Evolutionary conservation across 2,329 filamentous ascomycete genomes (phyloP).

Genomic region (Calonectria fujianensis): DNA sequence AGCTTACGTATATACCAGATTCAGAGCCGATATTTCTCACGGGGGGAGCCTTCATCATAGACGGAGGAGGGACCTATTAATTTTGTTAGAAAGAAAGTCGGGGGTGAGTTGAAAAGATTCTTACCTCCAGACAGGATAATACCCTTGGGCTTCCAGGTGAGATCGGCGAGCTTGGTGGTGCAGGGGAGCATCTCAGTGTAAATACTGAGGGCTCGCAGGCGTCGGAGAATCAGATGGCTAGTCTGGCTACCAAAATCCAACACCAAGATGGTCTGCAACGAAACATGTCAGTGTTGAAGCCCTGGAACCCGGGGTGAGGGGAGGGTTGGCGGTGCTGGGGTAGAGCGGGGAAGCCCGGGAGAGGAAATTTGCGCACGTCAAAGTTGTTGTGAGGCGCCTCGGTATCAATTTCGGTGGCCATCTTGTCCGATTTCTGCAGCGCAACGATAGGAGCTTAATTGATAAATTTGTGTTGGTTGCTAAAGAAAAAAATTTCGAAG

Average conservation of each 20-base stretch:
- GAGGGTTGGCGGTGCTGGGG: background rate
- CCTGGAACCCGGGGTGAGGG: no score
- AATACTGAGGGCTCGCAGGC: constrained; percentile 85
- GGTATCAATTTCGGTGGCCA: constrained; percentile 25
- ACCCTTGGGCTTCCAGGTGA: constrained; percentile 77
- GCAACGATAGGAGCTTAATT: no score
- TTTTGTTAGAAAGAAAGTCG: no score
- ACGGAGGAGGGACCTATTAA: constrained; percentile 77
- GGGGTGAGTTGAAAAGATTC: no score
- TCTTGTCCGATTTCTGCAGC: no score
- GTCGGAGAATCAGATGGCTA: constrained; percentile 83
- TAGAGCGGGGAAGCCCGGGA: background rate
- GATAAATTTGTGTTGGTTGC: no score
- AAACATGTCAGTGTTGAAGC: constrained; percentile 11
- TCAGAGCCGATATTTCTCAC: no score
- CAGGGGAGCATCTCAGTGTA: constrained; percentile 74
- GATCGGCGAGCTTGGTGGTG: constrained; percentile 55
- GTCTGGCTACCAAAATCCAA: constrained; percentile 82
- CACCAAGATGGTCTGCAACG: constrained; percentile 77
- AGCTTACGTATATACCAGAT: no score
- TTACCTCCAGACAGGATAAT: constrained; percentile 74
- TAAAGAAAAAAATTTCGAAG: no score
- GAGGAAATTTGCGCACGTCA: constrained; percentile 47
- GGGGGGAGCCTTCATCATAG: constrained; percentile 83
- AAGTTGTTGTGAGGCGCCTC: constrained; percentile 62